A percentile compares a stretch with the other conserved stretches of the same genome.
phyloP scores from a whole-genome alignment of 2,329 filamentous ascomycete genomes.

The Monilinia fructigena region DNA sequence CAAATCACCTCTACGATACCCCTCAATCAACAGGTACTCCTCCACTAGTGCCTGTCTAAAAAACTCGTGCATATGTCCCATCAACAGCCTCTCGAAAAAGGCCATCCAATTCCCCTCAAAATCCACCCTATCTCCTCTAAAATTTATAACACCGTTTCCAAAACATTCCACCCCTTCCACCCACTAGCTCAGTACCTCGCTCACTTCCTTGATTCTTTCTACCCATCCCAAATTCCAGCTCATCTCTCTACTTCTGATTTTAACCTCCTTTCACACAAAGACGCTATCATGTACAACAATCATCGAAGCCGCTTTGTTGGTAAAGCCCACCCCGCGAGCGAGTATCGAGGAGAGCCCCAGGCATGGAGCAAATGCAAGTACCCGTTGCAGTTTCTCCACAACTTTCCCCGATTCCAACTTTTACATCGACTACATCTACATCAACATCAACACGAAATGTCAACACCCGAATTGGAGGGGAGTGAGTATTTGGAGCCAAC shows the following conservation, averaged over 20 bases:
- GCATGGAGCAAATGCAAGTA: slow-evolving; percentile 1
- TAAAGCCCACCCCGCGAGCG: not conserved
- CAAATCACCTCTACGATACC: not conserved
- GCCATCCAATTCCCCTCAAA: not conserved
- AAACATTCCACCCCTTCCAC: not conserved
- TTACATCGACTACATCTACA: not conserved
- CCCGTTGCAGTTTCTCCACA: not conserved
- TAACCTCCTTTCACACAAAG: not conserved
- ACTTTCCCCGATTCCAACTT: not conserved
- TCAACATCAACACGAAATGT: not conserved
- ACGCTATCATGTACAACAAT: not conserved
- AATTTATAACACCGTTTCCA: not conserved
- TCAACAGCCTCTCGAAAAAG: too few relatives aligned
- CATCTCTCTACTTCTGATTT: not conserved
- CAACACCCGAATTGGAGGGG: not conserved
- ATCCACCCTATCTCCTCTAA: not conserved
- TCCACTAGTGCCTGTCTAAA: not conserved
- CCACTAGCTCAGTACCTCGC: not conserved
- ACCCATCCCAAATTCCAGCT: not conserved
- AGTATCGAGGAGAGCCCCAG: not conserved
- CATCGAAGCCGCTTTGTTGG: not conserved
- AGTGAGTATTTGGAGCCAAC: slow-evolving; percentile 10
- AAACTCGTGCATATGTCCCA: not conserved
- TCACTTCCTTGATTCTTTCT: not conserved
- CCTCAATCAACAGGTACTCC: not conserved